Base-by-base conservation (phyloP, 2,329 filamentous ascomycete species). In the Nigrospora sphaerica region DNA sequence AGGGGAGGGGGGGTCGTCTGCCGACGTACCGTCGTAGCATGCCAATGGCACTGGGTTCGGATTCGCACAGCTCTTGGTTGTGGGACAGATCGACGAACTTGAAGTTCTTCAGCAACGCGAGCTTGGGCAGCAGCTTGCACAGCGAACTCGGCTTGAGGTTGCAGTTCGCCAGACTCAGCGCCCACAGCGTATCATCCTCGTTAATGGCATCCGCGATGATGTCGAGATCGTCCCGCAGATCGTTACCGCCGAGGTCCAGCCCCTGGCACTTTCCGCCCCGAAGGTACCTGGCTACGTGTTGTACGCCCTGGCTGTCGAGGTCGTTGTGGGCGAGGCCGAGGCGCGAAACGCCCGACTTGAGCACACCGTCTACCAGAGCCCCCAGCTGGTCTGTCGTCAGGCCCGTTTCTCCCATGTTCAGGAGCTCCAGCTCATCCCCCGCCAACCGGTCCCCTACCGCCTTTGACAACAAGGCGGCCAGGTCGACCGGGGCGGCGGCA, bases 71-170 rank as follows among this genome's bases (percentile, higher is more conserved):
- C 17, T 81, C 81, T 32, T 77, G 86, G 56, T 97, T 97, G 58
- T 95, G 89, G 6, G 89, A 95, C 33, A 98, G 72, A 62, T 97
- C 93, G 49, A 98, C 81, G 61, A 96, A 96, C 17, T 87, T 83
- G 60, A 96, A 85, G 52, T 85, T 80, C 2, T 76, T 74, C 46
- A 96, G 70, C 53, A 76, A 80, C 23, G 78, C 74, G 45, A 97
- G 68, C 7, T 80, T 80, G 5, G 89, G 88, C 43, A 97, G 75
- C 12, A 97, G 72, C 45, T 81, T 79, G 63, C 80, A 85, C 18
- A 97, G 71, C 12, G 85, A 83, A 1, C 80, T 73, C 0, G 89
- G 84, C 5, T 78, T 81, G 46, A 98, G 71, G 47, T 88, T 88
- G 67, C 91, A 96, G 56, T 90, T 85, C 1, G 90, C 88, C 51